Evolutionary conservation across 2,329 filamentous ascomycete genomes (phyloP), one percentile per base, ranked within the genome.

Genomic region (Colletotrichum filicis): DNA sequence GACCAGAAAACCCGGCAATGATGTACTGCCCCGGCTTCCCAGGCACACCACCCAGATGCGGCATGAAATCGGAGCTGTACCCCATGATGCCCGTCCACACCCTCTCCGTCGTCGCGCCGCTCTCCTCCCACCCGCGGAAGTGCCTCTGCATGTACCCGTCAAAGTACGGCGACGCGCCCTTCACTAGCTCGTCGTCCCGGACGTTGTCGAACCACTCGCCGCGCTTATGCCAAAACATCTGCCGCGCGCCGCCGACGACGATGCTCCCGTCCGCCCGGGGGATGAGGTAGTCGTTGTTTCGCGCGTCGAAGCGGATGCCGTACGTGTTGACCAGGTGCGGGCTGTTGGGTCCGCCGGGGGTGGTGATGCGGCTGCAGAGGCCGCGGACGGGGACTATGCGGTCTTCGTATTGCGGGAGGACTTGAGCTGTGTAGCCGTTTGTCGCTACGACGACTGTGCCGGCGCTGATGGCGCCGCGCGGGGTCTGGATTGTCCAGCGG

Each of bases 261-360:
- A 78, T 78, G 24, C 56, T 83, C 0, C 85, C 85, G n/a, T 83
- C 80, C 0, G 87, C 86, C 1, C 89, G 84, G 1, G 88, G 85
- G 7, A 93, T 88, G 85, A 93, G 89, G 79, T 93, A 94, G 73
- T 93, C 92, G 76, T 91, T 92, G 0, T 90, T 89, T 22, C 83
- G 80, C 2, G 84, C 82, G 76, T 52, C 55, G 37, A 90, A 90
- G 26, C 92, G 87, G 74, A 93, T 90, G n/a, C 87, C 90, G 76
- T 91, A 92, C 1, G 90, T 90, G 3, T 83, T 85, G 42, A 81
- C 79, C 35, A 90, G 76, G 11, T 84, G 82, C 14, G 49, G 24
- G 28, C 28, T 16, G 3, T 49, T 58, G 24, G 85, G 83, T 73
- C 59, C 74, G 76, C 73, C 46, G 11, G 84, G 79, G 62, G 82